phyloP scores from a whole-genome alignment of 1,139 yeast species.

The Insectozyma bohioensis region DNA sequence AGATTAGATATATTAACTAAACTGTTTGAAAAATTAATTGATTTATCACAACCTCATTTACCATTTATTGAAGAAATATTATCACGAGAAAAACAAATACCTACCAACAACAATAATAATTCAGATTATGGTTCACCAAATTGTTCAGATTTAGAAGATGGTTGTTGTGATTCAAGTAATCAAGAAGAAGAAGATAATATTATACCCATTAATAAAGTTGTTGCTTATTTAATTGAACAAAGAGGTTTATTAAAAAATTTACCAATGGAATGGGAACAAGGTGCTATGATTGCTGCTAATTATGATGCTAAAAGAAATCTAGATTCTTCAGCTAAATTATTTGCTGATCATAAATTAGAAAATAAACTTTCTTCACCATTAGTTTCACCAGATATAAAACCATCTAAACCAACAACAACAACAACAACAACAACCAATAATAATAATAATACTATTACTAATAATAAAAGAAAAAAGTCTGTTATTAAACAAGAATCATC shows the following conservation, averaged over 20 bases:
- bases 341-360: slow-evolving; percentile 31
- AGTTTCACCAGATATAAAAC: slow-evolving; percentile 6
- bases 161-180: too few species aligned
- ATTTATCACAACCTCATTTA: slow-evolving; percentile 36
- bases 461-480: slow-evolving; percentile 1
- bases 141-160: slow-evolving; percentile 20
- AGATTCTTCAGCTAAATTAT: slow-evolving; percentile 25
- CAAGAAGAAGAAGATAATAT: slow-evolving; percentile 17
- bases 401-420: slow-evolving; percentile 3
- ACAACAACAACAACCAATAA: slow-evolving; percentile 1
- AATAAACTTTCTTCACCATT: slow-evolving; percentile 6
- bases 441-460: too few species aligned
- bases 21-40: slow-evolving; percentile 46
- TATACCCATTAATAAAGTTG: slow-evolving; percentile 52
- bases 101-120: neutral
- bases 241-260: slow-evolving; percentile 35
- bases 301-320: slow-evolving; percentile 22
- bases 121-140: slow-evolving; percentile 3
- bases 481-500: slow-evolving; percentile 7
- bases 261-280: slow-evolving; percentile 48
- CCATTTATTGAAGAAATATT: slow-evolving; percentile 21
- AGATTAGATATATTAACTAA: slow-evolving; percentile 61
- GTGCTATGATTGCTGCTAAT: slow-evolving; percentile 42
- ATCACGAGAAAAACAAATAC: slow-evolving; percentile 3
- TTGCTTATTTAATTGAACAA: slow-evolving; percentile 40